Percentiles rank a stretch among this genome's conserved stretches.
Conservation (phyloP, 306 rosid species). For the Fragaria vesca region DNA sequence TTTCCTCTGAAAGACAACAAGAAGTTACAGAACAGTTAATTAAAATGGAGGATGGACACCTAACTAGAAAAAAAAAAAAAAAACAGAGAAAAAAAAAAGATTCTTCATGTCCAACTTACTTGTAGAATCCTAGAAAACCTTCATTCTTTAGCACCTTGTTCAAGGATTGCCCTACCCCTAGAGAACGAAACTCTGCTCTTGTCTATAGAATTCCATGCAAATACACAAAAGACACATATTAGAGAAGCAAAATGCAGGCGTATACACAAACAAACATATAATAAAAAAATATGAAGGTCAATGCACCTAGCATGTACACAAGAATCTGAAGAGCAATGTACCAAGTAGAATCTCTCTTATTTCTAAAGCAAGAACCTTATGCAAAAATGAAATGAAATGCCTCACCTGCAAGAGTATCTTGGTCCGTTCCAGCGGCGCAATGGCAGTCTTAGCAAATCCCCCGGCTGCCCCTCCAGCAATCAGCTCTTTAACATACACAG, state of each 20-base stretch:
- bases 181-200: slow-evolving; percentile 70
- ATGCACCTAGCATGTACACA: no score
- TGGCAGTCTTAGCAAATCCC: slow-evolving; percentile 73
- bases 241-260: not conserved
- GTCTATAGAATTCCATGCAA: slow-evolving; percentile 44
- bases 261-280: not conserved
- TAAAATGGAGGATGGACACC: not conserved
- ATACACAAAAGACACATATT: not conserved
- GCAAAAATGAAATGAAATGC: not conserved
- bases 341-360: not conserved
- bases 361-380: slow-evolving; percentile 10
- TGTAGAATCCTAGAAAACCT: slow-evolving; percentile 82
- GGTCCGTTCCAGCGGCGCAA: slow-evolving; percentile 92
- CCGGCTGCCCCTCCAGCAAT: slow-evolving; percentile 95
- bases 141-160: slow-evolving; percentile 64
- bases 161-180: slow-evolving; percentile 75
- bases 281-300: not conserved
- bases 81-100: not conserved
- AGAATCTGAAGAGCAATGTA: not conserved
- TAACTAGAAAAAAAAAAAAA: not conserved
- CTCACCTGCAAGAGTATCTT: slow-evolving; percentile 94
- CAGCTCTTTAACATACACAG: slow-evolving; percentile 79
- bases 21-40: not conserved
- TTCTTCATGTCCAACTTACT: slow-evolving; percentile 47
- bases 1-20: slow-evolving; percentile 68